These are phyloP conservation scores for Gigaspora rosea DNA, from an alignment of 192 early-diverging fungal genomes.

Conservation along the genomic window DNA sequence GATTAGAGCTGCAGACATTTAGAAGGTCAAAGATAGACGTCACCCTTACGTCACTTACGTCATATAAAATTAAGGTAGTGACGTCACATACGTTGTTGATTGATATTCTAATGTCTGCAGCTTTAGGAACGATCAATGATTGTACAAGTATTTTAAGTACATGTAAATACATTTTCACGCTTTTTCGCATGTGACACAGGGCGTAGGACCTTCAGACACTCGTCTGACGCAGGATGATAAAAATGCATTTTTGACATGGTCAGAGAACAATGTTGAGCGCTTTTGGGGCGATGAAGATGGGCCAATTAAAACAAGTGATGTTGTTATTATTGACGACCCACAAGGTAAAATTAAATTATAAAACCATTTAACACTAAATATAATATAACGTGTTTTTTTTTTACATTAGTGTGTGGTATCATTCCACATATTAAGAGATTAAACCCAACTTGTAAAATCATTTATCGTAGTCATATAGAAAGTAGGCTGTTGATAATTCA, in stretches of 20 bases:
- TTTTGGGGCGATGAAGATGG: constrained; percentile 75
- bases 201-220: constrained; percentile 58
- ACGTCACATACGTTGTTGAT: no score
- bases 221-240: constrained; percentile 68
- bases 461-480: constrained; percentile 87
- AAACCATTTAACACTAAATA: no score
- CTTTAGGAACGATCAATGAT: constrained; percentile 36
- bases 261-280: constrained; percentile 67
- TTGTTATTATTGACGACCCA: constrained; percentile 87
- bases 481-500: constrained; percentile 25
- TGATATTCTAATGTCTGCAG: no score
- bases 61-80: no score
- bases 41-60: no score
- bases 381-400: background rate
- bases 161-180: no score
- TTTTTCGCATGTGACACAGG: constrained; percentile 26
- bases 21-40: no score
- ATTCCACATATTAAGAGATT: constrained; percentile 75
- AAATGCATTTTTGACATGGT: constrained; percentile 60
- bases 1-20: no score
- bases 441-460: constrained; percentile 67
- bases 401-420: constrained; percentile 62
- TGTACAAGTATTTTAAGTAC: no score
- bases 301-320: constrained; percentile 68
- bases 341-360: constrained; percentile 48